These are phyloP conservation scores for Leccinum solheimii DNA, from an alignment of 1,284 basidiomycete species.

Conservation along the genomic window DNA sequence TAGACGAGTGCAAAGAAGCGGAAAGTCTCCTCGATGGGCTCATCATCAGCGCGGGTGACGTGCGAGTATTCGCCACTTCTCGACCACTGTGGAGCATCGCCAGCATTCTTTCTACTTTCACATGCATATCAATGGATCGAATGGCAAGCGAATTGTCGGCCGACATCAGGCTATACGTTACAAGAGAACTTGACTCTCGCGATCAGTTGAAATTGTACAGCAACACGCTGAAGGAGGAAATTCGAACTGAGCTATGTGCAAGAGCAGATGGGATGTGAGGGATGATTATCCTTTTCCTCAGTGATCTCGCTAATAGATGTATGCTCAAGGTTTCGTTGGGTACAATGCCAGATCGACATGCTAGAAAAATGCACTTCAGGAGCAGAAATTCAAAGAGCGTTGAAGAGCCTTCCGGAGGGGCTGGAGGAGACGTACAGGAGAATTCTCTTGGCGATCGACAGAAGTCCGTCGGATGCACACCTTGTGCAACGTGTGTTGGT, in stretches of 20 bases:
- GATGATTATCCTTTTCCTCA: too few species aligned
- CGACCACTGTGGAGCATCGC: constrained; percentile 6
- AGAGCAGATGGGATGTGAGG: constrained; percentile 7
- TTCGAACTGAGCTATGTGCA: constrained; percentile 3
- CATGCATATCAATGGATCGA: constrained; percentile 11
- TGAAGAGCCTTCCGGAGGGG: constrained; percentile 9
- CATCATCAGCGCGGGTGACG: not conserved
- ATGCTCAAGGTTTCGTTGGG: constrained; percentile 14
- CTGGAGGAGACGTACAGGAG: constrained; percentile 16
- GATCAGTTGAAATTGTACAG: not conserved
- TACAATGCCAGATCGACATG: constrained; percentile 14
- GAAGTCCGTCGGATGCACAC: not conserved
- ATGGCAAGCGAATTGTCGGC: constrained; percentile 3
- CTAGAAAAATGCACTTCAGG: constrained; percentile 1
- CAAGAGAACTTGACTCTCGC: constrained; percentile 8
- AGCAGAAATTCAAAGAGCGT: not conserved
- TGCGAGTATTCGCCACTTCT: constrained; percentile 8
- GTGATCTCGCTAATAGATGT: not conserved
- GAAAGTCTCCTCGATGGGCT: constrained; percentile 4
- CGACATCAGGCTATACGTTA: constrained; percentile 9
- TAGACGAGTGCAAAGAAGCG: constrained; percentile 16
- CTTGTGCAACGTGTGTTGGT: constrained; percentile 10
- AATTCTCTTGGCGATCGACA: constrained; percentile 10
- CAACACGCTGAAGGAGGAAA: constrained; percentile 5
- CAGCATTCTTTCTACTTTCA: not conserved